A percentile compares a stretch with the other conserved stretches of the same genome.
Evolutionary conservation across 352 stramenopile species (phyloP).

Genomic region (Phytophthora meadii): DNA sequence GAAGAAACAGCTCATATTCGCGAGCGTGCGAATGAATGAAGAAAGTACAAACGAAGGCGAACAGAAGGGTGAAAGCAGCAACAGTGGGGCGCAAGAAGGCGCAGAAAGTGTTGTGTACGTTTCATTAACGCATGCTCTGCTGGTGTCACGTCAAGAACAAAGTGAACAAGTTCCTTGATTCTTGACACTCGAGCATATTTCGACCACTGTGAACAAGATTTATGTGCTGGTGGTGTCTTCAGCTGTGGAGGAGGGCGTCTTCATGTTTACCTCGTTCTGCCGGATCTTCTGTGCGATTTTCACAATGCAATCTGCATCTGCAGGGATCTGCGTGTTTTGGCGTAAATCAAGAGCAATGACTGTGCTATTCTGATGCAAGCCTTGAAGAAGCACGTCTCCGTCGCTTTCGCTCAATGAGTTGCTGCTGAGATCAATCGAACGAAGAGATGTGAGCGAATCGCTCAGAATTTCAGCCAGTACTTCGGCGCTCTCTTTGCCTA

Average conservation of each 20-base stretch:
- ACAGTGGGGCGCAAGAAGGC: not conserved
- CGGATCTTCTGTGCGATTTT: constrained; percentile 77
- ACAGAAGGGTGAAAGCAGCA: not conserved
- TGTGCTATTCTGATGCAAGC: constrained; percentile 64
- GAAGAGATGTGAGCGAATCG: constrained; percentile 65
- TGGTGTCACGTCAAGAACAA: constrained; percentile 50
- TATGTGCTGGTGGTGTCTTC: constrained; percentile 10
- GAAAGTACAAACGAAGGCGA: not conserved
- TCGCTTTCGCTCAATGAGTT: constrained; percentile 79
- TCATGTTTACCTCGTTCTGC: constrained; percentile 76
- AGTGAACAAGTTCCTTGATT: constrained; percentile 18
- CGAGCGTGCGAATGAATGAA: constrained; percentile 34
- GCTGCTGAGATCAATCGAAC: constrained; percentile 83
- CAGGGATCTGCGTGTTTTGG: constrained; percentile 75
- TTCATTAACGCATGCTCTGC: constrained; percentile 63
- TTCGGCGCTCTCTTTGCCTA: constrained; percentile 76
- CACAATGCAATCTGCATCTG: constrained; percentile 59
- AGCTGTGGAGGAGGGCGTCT: constrained; percentile 27
- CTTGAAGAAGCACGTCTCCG: constrained; percentile 60
- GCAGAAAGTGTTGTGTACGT: constrained; percentile 54
- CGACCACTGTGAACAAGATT: not conserved
- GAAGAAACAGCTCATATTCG: constrained; percentile 69
- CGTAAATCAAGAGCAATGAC: constrained; percentile 80
- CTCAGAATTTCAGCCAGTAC: constrained; percentile 76
- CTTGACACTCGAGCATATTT: not conserved